phyloP scores from a whole-genome alignment of 2,329 filamentous ascomycete species.

The Cladophialophora yegresii region DNA sequence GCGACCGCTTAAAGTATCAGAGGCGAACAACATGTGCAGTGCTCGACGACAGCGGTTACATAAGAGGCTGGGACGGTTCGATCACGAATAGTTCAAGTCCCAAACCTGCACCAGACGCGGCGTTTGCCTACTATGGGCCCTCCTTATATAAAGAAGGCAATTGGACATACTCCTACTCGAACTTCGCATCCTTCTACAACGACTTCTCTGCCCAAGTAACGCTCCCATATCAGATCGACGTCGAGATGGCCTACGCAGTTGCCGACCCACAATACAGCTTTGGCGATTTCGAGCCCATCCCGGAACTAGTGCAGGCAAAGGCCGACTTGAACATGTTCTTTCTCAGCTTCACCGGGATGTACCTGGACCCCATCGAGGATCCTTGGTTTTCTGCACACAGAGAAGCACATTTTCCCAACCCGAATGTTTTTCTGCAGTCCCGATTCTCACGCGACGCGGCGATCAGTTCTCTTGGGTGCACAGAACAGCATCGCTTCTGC shows the following conservation, averaged over 20 bases:
- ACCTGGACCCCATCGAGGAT: constrained; percentile 25
- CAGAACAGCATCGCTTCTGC: too few species aligned
- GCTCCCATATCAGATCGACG: constrained; percentile 22
- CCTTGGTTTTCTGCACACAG: constrained; percentile 30
- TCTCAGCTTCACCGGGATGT: constrained; percentile 28
- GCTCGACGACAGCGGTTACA: constrained; percentile 19
- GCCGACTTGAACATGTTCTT: constrained; percentile 26
- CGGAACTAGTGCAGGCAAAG: constrained; percentile 16
- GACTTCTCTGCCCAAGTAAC: constrained; percentile 24
- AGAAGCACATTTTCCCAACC: not conserved
- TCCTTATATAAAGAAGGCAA: constrained; percentile 19
- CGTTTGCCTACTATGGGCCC: constrained; percentile 25
- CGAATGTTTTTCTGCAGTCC: not conserved
- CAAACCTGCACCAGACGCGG: constrained; percentile 3
- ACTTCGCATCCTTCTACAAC: constrained; percentile 26
- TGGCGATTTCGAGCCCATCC: constrained; percentile 26
- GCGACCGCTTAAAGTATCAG: constrained; percentile 28
- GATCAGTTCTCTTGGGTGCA: too few species aligned
- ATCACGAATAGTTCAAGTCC: not conserved
- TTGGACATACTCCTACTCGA: constrained; percentile 26
- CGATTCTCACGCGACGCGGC: too few species aligned
- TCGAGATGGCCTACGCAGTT: constrained; percentile 4
- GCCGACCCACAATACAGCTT: constrained; percentile 10
- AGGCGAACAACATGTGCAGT: constrained; percentile 29
- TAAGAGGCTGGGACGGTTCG: constrained; percentile 24